A percentile compares a stretch with the other conserved stretches of the same genome.
Conservation (phyloP, 768 basidiomycete genomes). For the Boletales sp. region DNA sequence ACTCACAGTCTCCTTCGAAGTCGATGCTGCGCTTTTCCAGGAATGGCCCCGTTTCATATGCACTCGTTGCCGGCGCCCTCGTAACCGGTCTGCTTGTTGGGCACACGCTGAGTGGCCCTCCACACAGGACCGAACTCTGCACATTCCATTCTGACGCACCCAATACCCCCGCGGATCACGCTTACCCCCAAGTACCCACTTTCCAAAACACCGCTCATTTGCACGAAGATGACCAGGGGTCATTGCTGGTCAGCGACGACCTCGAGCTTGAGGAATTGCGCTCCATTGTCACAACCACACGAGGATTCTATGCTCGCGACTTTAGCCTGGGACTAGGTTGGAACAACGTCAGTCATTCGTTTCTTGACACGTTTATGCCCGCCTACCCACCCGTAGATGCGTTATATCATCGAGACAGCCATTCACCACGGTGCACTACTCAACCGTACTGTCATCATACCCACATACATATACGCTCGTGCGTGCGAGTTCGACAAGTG, state of each 20-base stretch:
- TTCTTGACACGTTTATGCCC: neutral
- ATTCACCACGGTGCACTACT: conserved; percentile 41
- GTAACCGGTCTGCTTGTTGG: conserved; percentile 25
- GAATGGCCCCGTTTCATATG: conserved; percentile 11
- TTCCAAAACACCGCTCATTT: neutral
- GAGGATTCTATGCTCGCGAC: conserved; percentile 43
- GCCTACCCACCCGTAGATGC: conserved; percentile 31
- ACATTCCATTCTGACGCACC: conserved; percentile 12
- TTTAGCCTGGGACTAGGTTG: conserved; percentile 43
- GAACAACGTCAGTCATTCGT: conserved; percentile 39
- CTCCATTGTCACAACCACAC: conserved; percentile 34
- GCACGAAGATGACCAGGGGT: neutral
- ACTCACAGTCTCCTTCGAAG: conserved; percentile 1
- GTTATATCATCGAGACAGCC: conserved; percentile 46
- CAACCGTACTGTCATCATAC: conserved; percentile 42
- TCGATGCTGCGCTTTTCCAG: conserved; percentile 12
- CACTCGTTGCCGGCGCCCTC: conserved; percentile 19
- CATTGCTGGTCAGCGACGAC: conserved; percentile 17
- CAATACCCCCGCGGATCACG: neutral
- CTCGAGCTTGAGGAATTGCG: conserved; percentile 31
- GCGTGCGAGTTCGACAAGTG: conserved; percentile 36
- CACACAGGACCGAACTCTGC: conserved; percentile 17
- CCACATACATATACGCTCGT: conserved; percentile 45
- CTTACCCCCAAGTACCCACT: neutral
- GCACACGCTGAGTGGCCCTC: conserved; percentile 18